Evolutionary conservation across 108 stramenopile species (phyloP).

Genomic region (Cyclotella baltica): DNA sequence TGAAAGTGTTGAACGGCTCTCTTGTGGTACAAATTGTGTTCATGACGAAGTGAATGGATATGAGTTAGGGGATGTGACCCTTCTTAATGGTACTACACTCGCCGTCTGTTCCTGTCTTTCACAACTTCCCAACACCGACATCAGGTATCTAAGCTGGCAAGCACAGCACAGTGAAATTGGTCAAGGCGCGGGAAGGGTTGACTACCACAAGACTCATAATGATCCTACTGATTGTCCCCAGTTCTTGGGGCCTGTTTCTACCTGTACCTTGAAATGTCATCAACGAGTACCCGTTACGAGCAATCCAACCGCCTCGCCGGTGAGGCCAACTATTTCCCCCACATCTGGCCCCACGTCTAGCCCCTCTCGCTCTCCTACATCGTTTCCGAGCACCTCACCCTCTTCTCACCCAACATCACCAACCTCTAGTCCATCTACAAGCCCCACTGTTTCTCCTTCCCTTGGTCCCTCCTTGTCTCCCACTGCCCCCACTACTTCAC

Average conservation of each 20-base stretch:
- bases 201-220: neutral
- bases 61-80: neutral
- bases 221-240: neutral
- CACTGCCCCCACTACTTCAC: neutral
- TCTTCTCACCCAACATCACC: too few relatives aligned
- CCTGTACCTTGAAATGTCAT: neutral
- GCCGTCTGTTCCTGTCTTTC: neutral
- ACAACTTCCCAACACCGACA: neutral
- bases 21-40: neutral
- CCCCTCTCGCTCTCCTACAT: too few relatives aligned
- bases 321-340: too few relatives aligned
- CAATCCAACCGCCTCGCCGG: neutral
- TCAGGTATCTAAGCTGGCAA: neutral
- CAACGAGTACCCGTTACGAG: neutral
- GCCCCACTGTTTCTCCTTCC: neutral
- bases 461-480: neutral
- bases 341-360: too few relatives aligned
- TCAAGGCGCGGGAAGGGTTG: neutral
- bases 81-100: neutral
- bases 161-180: neutral
- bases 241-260: neutral
- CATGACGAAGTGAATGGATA: neutral
- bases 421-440: neutral
- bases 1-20: neutral
- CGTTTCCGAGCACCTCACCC: too few relatives aligned